phyloP scores from a whole-genome alignment of 805 yeast species.

The Isabelozyma rhagii region DNA sequence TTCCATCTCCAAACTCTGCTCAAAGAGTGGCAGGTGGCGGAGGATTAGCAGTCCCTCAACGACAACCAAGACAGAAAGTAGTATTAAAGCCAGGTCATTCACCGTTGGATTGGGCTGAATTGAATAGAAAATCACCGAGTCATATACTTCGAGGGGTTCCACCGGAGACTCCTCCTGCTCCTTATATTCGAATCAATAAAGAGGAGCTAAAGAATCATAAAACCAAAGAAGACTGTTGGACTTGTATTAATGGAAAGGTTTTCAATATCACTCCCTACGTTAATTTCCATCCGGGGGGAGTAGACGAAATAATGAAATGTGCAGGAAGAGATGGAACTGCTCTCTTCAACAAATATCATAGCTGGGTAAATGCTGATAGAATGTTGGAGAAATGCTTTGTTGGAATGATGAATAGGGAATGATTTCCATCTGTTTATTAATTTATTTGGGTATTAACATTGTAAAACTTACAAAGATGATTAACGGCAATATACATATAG shows the following conservation, averaged over 20 bases:
- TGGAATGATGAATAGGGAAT: conserved; percentile 41
- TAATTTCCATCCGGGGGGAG: conserved; percentile 92
- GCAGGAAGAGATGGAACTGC: conserved; percentile 84
- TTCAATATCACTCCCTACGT: conserved; percentile 85
- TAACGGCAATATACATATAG: neutral
- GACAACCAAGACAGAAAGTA: conserved; percentile 45
- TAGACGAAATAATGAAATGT: conserved; percentile 65
- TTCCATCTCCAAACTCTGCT: conserved; percentile 34
- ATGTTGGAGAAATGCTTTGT: conserved; percentile 75
- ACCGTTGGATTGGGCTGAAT: conserved; percentile 80
- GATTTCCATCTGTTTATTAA: neutral
- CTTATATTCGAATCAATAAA: conserved; percentile 45
- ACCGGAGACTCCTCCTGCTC: conserved; percentile 52
- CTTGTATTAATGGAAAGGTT: conserved; percentile 72
- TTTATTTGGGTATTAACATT: neutral
- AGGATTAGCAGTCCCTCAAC: conserved; percentile 10
- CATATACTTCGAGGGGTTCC: conserved; percentile 52
- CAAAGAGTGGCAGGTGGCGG: conserved; percentile 24
- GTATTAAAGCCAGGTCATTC: conserved; percentile 75
- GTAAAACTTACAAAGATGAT: neutral
- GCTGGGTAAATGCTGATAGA: conserved; percentile 79
- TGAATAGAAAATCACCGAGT: conserved; percentile 43
- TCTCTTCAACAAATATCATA: conserved; percentile 66
- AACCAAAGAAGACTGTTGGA: conserved; percentile 76
- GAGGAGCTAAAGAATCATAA: conserved; percentile 62